A percentile compares a stretch with the other conserved stretches of the same genome.
Conservation (phyloP, 495 filamentous ascomycete species). For the Polyplosphaeria fusca region DNA sequence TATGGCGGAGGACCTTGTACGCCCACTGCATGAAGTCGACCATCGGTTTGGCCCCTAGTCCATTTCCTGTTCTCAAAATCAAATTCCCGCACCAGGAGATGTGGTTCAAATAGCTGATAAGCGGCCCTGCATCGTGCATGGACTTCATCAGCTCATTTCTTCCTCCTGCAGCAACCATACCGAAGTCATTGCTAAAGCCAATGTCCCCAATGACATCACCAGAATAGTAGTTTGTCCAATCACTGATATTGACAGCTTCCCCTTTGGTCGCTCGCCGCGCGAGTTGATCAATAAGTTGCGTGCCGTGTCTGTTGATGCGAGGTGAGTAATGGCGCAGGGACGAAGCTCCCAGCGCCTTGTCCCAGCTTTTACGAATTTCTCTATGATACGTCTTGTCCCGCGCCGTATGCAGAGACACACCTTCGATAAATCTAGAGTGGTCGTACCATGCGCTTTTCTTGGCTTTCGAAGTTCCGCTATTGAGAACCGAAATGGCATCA, state of each 20-base stretch:
- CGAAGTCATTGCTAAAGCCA: neutral
- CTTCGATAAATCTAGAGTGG: neutral
- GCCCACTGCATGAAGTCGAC: neutral
- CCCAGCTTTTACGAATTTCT: neutral
- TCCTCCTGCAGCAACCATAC: neutral
- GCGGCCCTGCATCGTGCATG: neutral
- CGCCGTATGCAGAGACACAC: neutral
- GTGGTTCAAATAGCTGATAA: neutral
- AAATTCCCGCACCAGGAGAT: neutral
- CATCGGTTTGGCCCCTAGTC: neutral
- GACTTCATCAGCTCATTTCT: neutral
- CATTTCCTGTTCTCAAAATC: neutral
- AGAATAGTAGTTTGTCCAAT: neutral
- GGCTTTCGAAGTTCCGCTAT: neutral
- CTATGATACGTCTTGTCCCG: neutral
- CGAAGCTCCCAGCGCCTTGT: neutral
- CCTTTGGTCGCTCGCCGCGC: neutral
- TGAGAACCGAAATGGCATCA: neutral
- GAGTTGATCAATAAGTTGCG: neutral
- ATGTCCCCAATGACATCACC: neutral
- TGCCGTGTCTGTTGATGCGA: neutral
- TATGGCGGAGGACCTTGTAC: neutral
- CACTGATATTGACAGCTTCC: neutral
- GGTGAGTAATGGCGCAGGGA: neutral
- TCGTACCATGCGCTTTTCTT: neutral